Evolutionary conservation across 768 basidiomycete genomes (phyloP), one percentile per base, ranked within the genome.

Genomic region (Amanita thiersii): DNA sequence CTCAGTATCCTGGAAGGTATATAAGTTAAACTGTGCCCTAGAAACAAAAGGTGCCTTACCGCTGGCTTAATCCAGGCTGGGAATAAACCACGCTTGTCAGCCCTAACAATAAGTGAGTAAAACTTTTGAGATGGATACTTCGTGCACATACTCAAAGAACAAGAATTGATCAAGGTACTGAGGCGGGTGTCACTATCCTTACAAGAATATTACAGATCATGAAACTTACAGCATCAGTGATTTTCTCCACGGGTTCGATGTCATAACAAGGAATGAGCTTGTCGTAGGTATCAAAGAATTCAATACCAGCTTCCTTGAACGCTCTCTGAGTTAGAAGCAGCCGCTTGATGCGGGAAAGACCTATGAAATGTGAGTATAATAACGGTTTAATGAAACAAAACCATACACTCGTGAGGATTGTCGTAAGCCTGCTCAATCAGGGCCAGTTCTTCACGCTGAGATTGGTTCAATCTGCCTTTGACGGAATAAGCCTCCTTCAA

Each of bases 201-300:
- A 19, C 7, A 38, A 33, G 17, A 39, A n/a, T n/a, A n/a, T n/a
- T n/a, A n/a, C n/a, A n/a, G n/a, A n/a, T n/a, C 9, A 37, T 24
- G 31, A 39, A 9, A 72, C 82, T 57, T 50, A 86, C 82, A 25
- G 96, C 96, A 61, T 98, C 96, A 19, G 96, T 98, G 50, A 99
- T 98, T 79, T 99, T 99, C 70, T 99, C 96, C 11, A 99, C 91
- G 0, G 96, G 96, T 59, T 99, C 96, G 48, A 99, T 98, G 54
- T 98, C 94, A 58, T 99, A 98, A 57, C 92, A 97, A 18, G 93
- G 92, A 53, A 98, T 97, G 53, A 98, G 77, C 61, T 94, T 97
- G 71, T 97, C 92, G 54, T 98, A 94, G 0, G 92, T 96, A 53
- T 96, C 92, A 61, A 92, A 94, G 63, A 92, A 93, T 62, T 90